Percentiles rank a stretch among this genome's conserved stretches.
Evolutionary conservation across 129 eudicot species (phyloP).

Genomic region (Cynara cardunculus): DNA sequence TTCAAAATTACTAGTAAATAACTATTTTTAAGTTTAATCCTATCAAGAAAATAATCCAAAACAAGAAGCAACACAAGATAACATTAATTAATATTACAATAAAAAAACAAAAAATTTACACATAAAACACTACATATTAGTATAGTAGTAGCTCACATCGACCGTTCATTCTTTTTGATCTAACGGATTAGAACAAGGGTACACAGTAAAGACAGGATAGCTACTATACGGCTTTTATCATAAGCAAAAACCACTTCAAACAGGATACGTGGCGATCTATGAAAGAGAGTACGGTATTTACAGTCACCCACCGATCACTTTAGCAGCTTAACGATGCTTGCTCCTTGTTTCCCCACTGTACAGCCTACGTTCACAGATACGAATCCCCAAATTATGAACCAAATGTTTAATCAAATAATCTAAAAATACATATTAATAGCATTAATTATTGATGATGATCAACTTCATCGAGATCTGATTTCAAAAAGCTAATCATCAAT

Average conservation of each 20-base stretch:
- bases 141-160: constrained; percentile 22
- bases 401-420: not conserved
- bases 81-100: not conserved
- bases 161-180: constrained; percentile 9
- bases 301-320: constrained; percentile 18
- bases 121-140: not conserved
- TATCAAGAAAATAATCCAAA: not conserved
- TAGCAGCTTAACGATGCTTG: constrained; percentile 50
- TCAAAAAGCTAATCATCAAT: not conserved
- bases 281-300: constrained; percentile 26
- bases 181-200: not conserved
- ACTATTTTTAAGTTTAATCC: too few species aligned
- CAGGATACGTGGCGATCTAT: constrained; percentile 19
- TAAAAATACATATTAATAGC: not conserved
- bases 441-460: not conserved
- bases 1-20: too few species aligned
- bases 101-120: not conserved
- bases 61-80: constrained; percentile 2
- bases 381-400: not conserved
- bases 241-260: not conserved
- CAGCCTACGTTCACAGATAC: constrained; percentile 41
- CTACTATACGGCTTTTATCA: not conserved
- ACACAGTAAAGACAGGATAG: not conserved
- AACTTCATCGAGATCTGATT: not conserved
- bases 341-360: constrained; percentile 86